phyloP scores from a whole-genome alignment of 2,329 filamentous ascomycete genomes.

The Cladophialophora yegresii region DNA sequence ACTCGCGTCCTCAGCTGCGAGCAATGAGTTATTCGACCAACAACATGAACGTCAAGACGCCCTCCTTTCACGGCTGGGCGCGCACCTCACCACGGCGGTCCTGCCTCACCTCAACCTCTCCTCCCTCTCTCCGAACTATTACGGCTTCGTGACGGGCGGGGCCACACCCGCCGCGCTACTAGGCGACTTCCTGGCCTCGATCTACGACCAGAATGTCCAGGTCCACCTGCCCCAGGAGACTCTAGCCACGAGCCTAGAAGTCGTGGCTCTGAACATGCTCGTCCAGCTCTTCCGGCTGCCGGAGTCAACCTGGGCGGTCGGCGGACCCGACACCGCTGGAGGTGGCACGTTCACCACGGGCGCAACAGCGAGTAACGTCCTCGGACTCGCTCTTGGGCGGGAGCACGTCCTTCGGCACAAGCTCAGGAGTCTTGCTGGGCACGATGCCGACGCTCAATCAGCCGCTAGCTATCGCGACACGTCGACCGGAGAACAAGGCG shows the following conservation, averaged over 20 bases:
- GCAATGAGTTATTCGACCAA: background rate
- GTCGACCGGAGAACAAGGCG: slow-evolving; percentile 68
- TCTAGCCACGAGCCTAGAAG: slow-evolving; percentile 74
- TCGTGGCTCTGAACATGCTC: slow-evolving; percentile 69
- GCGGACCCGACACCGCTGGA: slow-evolving; percentile 40
- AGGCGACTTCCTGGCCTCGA: slow-evolving; percentile 80
- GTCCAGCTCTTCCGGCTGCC: slow-evolving; percentile 66
- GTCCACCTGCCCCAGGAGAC: slow-evolving; percentile 79
- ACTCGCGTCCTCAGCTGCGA: background rate
- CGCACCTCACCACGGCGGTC: slow-evolving; percentile 47
- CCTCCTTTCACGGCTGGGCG: slow-evolving; percentile 15
- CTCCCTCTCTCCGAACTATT: slow-evolving; percentile 69
- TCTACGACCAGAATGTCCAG: slow-evolving; percentile 78
- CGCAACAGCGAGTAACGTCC: slow-evolving; percentile 64
- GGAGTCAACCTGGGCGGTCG: slow-evolving; percentile 52
- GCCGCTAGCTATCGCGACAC: slow-evolving; percentile 29
- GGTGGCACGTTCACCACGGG: slow-evolving; percentile 81
- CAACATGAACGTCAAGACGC: background rate
- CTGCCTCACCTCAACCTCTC: slow-evolving; percentile 64
- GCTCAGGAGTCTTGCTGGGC: slow-evolving; percentile 37
- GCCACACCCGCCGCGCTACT: slow-evolving; percentile 74
- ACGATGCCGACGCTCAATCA: background rate
- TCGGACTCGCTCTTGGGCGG: slow-evolving; percentile 69
- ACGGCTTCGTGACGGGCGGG: slow-evolving; percentile 86
- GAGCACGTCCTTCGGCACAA: slow-evolving; percentile 56